Percentiles rank a stretch among this genome's conserved stretches.
Conservation (phyloP, 192 early-diverging fungal species). For the Haplosporangium gracile region DNA sequence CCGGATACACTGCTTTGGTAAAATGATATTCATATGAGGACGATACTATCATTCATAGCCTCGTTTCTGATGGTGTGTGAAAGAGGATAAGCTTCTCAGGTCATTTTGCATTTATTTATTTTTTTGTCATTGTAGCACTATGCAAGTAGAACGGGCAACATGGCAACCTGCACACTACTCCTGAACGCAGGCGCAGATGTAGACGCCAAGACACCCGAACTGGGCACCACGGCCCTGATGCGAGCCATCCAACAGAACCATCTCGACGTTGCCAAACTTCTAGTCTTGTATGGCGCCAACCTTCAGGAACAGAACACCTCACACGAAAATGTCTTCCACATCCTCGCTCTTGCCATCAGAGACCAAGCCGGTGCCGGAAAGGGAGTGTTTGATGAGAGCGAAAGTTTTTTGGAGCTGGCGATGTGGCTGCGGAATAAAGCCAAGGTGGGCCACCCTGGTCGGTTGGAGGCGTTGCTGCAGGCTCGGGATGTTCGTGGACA, state of each 20-base stretch:
- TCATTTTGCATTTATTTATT: background rate
- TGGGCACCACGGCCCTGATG: slow-evolving; percentile 43
- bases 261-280: slow-evolving; percentile 12
- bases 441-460: background rate
- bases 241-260: slow-evolving; percentile 47
- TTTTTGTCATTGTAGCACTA: slow-evolving; percentile 30
- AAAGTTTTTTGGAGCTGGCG: slow-evolving; percentile 18
- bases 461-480: slow-evolving; percentile 14
- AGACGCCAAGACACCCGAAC: slow-evolving; percentile 45
- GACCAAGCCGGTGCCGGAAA: background rate
- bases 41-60: background rate
- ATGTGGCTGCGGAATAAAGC: slow-evolving; percentile 28
- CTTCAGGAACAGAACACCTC: slow-evolving; percentile 15
- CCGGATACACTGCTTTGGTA: slow-evolving; percentile 47
- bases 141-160: slow-evolving; percentile 44
- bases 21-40: too few species aligned
- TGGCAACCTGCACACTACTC: slow-evolving; percentile 36
- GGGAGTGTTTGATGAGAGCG: background rate
- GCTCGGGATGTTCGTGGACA: slow-evolving; percentile 25
- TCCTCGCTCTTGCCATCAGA: slow-evolving; percentile 22
- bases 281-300: slow-evolving; percentile 39
- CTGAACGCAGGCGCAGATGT: slow-evolving; percentile 42
- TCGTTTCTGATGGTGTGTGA: background rate
- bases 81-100: background rate
- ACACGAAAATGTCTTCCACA: slow-evolving; percentile 48